Percentiles rank a stretch among this genome's conserved stretches.
phyloP scores from a whole-genome alignment of 805 yeast species.

The Ogataea chonburiensis region DNA sequence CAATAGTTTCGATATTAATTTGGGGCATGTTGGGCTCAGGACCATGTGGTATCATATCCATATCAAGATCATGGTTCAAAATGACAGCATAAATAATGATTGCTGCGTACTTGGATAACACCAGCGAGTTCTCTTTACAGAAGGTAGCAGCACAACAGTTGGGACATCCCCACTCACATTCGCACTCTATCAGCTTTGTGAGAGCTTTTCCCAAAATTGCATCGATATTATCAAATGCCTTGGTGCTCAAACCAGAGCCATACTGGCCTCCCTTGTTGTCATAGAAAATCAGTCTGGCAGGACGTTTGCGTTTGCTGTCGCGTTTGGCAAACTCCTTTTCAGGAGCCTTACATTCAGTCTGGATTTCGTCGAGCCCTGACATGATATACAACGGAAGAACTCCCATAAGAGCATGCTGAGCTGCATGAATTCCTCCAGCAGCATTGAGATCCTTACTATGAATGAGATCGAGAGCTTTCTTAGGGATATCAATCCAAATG shows the following conservation, averaged over 20 bases:
- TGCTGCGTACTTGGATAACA: constrained; percentile 86
- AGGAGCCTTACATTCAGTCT: constrained; percentile 96
- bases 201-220: constrained; percentile 61
- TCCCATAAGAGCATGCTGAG: constrained; percentile 86
- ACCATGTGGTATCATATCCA: constrained; percentile 56
- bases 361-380: constrained; percentile 73
- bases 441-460: constrained; percentile 56
- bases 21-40: constrained; percentile 78
- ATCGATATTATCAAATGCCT: constrained; percentile 77
- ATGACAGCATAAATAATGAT: constrained; percentile 62
- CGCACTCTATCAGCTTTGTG: constrained; percentile 61
- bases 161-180: constrained; percentile 69
- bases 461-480: constrained; percentile 56
- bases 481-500: constrained; percentile 87
- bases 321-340: constrained; percentile 88
- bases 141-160: constrained; percentile 80
- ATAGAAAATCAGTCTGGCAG: constrained; percentile 81
- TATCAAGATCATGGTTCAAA: constrained; percentile 51
- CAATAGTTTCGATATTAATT: constrained; percentile 65
- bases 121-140: constrained; percentile 80
- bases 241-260: constrained; percentile 78
- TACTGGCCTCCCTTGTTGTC: constrained; percentile 79
- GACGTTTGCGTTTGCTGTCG: constrained; percentile 70
- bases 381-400: constrained; percentile 71
- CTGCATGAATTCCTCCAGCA: constrained; percentile 96